Base-by-base conservation (phyloP, 1,139 yeast species). In the Suhomyces anneliseae region DNA sequence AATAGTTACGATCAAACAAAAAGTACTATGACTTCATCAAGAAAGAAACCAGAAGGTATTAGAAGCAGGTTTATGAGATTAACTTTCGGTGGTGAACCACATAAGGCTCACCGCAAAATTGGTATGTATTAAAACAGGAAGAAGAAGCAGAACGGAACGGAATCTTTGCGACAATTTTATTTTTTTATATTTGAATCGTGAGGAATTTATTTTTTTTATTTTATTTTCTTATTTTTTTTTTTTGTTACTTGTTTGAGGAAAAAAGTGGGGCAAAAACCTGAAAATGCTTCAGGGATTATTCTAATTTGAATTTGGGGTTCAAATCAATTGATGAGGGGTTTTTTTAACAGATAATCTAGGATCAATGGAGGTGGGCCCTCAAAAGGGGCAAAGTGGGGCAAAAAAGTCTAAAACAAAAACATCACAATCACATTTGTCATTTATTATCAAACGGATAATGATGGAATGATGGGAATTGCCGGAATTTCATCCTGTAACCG, bases 1-100 rank as follows among this genome's bases (percentile, higher is more conserved):
- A 54, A 51, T 43, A 62, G 68, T 47, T 74, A 54, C 54, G 79
- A 74, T 50, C 77, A 72, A 51, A 72, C 79, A 4, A 65, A 70
- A 55, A 66, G 74, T 52, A 55, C 54, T 40, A 60, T 70, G 67
- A 70, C 77, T 10, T 52, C 52, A 11, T 54, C 48, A 9, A 47
- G 59, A 27, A 51, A 50, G 38, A 42, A 37, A 37, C 44, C 40
- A 9, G 48, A 49, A 14, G 55, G 74, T 32, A 56, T 61, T 36
- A 54, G 56, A 42, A 60, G 51, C 44, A 57, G 54, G 44, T 43
- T 54, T 19, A 43, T 54, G 39, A 60, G 55, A 44, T 32, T 44
- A 11, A 47, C 45, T 14, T 34, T 42, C n/a, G 50, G 50, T n/a
- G 39, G 44, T 32, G 49, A 44, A 8, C 19, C 32, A 11, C 19